Evolutionary conservation across 2,329 filamentous ascomycete species (phyloP).

Genomic region (Penicillium sp.): DNA sequence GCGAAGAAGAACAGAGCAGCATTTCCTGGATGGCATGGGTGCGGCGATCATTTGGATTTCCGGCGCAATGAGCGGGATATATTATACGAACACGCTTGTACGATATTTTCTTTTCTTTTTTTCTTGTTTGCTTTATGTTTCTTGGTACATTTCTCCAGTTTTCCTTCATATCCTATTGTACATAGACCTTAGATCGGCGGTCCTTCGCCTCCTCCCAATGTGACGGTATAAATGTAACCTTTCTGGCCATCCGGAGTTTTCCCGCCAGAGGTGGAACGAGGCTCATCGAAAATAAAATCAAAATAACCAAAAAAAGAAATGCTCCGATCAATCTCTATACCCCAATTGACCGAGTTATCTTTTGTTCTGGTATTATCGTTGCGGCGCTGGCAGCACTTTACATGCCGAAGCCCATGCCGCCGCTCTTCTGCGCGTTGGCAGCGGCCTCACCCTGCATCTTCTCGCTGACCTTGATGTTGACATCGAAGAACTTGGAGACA

Average conservation of each 20-base stretch:
- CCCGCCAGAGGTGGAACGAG: slow-evolving; percentile 8
- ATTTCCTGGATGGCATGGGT: slow-evolving; percentile 65
- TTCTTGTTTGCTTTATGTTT: slow-evolving; percentile 14
- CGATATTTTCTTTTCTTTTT: slow-evolving; percentile 18
- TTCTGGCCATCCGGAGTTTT: not conserved
- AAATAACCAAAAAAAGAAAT: not conserved
- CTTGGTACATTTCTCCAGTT: slow-evolving; percentile 20
- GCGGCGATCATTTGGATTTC: slow-evolving; percentile 32
- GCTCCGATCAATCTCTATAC: not conserved
- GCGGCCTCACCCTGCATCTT: slow-evolving; percentile 90
- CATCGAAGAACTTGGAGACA: slow-evolving; percentile 97
- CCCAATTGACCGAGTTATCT: not conserved
- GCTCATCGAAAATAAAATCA: slow-evolving; percentile 12
- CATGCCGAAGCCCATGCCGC: slow-evolving; percentile 58
- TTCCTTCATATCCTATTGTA: slow-evolving; percentile 29
- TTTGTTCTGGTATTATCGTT: not conserved
- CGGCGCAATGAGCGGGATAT: slow-evolving; percentile 12
- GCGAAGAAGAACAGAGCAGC: slow-evolving; percentile 67
- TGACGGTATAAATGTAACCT: slow-evolving; percentile 26
- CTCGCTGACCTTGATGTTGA: slow-evolving; percentile 96
- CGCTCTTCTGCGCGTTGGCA: slow-evolving; percentile 61
- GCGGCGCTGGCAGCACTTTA: slow-evolving; percentile 29
- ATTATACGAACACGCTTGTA: slow-evolving; percentile 12
- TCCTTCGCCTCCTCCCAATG: slow-evolving; percentile 18
- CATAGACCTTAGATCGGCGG: slow-evolving; percentile 25